Conservation (phyloP, 306 rosid species). For the Quercus dentata region DNA sequence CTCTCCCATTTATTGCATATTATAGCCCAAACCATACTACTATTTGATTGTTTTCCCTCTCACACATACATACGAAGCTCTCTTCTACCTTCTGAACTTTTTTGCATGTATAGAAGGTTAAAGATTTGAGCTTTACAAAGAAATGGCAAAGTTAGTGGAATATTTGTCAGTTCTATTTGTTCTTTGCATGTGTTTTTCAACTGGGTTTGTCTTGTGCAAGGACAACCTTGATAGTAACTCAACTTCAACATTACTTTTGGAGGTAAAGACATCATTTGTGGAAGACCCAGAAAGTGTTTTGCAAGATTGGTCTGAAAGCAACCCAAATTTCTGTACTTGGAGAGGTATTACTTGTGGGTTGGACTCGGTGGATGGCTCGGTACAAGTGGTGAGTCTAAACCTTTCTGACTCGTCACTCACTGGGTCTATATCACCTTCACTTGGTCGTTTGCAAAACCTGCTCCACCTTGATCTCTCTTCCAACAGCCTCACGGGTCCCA, state of each 20-base stretch:
- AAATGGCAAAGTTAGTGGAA: constrained; percentile 15
- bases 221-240: constrained; percentile 27
- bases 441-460: constrained; percentile 60
- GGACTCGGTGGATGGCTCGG: constrained; percentile 35
- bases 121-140: background rate
- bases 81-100: background rate
- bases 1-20: background rate
- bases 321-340: constrained; percentile 69
- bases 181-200: constrained; percentile 21
- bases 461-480: constrained; percentile 76
- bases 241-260: constrained; percentile 60
- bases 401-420: constrained; percentile 83
- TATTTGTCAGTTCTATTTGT: constrained; percentile 14
- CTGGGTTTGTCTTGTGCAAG: constrained; percentile 25
- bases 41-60: background rate
- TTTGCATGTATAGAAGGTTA: background rate
- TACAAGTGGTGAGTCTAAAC: constrained; percentile 58
- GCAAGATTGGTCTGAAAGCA: constrained; percentile 60
- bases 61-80: no score
- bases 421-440: constrained; percentile 63
- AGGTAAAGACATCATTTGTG: constrained; percentile 57
- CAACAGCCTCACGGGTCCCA: constrained; percentile 72
- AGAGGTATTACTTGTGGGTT: constrained; percentile 63
- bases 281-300: constrained; percentile 61
- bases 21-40: no score